Evolutionary conservation across 805 yeast genomes (phyloP), one percentile per base, ranked within the genome.

Genomic region (Tetrapisispora nanseiensis): DNA sequence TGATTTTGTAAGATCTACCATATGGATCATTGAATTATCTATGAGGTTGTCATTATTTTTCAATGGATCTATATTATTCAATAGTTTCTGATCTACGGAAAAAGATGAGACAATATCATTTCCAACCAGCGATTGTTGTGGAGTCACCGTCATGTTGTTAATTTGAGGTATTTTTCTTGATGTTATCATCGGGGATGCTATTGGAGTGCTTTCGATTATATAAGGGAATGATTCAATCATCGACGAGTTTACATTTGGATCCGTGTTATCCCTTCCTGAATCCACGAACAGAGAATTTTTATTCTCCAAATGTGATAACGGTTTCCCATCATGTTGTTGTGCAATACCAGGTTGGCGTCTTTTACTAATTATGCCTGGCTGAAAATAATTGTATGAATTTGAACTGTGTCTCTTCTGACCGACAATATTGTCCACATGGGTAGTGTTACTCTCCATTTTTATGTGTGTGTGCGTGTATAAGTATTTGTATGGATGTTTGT

Each of bases 341-440:
- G 21, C 41, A 29, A 44, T 37, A 20, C 47, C 47, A 15, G 51
- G 49, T 41, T 51, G 40, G 44, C 61, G 57, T 46, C 56, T 55
- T 40, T 55, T 57, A n/a, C n/a, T n/a, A 6, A 37, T 38, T 35
- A 40, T 32, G 7, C 42, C 41, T 9, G 46, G 32, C 31, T 49
- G 47, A 26, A 36, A 39, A 37, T 43, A 46, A 31, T 46, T 47
- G n/a, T 47, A 47, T 12, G 60, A 47, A 29, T 46, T 45, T 1
- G 59, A 55, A 30, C 47, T 44, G 21, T 53, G 58, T 40, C 61
- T 51, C 44, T 57, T 57, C 38, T 46, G 55, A 15, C 57, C 53
- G 16, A 42, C 31, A 30, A 33, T 33, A 21, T 21, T 33, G 21
- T 22, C 19, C 2, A 37, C 21, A 27, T n/a, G 18, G 10, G 28